Conservation (phyloP, 108 stramenopile species). For the Conticribra weissflogii region DNA sequence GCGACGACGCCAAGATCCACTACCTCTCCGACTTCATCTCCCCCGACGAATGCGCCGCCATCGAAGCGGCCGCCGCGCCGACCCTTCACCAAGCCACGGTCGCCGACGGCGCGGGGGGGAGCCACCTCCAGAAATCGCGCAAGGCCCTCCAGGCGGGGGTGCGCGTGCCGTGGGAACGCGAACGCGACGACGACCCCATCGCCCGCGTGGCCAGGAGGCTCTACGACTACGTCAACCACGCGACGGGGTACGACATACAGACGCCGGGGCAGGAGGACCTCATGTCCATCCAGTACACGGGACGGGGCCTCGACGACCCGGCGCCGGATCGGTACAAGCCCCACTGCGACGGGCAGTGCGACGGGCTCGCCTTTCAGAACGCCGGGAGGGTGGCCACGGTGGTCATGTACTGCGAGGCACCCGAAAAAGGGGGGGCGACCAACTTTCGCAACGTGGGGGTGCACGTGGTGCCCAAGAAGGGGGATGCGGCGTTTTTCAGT, state of each 20-base stretch:
- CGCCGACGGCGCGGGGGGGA: slow-evolving; percentile 82
- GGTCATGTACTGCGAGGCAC: slow-evolving; percentile 91
- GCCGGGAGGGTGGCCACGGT: slow-evolving; percentile 90
- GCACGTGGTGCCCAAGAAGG: slow-evolving; percentile 75
- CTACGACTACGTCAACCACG: slow-evolving; percentile 78
- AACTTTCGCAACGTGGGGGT: slow-evolving; percentile 84
- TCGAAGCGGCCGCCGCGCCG: slow-evolving; percentile 63
- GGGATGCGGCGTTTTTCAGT: slow-evolving; percentile 81
- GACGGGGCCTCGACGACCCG: slow-evolving; percentile 59
- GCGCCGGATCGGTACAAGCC: slow-evolving; percentile 87
- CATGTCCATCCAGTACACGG: slow-evolving; percentile 86
- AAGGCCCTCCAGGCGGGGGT: slow-evolving; percentile 87
- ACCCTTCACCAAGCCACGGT: slow-evolving; percentile 78
- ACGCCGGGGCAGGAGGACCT: slow-evolving; percentile 84
- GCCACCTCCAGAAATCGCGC: slow-evolving; percentile 61
- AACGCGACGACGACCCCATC: slow-evolving; percentile 70
- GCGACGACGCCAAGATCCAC: slow-evolving; percentile 78
- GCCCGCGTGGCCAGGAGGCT: slow-evolving; percentile 60
- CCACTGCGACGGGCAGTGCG: slow-evolving; percentile 93
- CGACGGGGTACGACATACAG: slow-evolving; percentile 63
- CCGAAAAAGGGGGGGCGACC: slow-evolving; percentile 80
- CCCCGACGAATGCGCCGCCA: slow-evolving; percentile 79
- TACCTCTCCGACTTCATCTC: slow-evolving; percentile 78
- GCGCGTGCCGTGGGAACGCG: slow-evolving; percentile 74
- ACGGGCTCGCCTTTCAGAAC: slow-evolving; percentile 63